Base-by-base conservation (phyloP, 495 filamentous ascomycete genomes). In the Penicillium crystallinum region DNA sequence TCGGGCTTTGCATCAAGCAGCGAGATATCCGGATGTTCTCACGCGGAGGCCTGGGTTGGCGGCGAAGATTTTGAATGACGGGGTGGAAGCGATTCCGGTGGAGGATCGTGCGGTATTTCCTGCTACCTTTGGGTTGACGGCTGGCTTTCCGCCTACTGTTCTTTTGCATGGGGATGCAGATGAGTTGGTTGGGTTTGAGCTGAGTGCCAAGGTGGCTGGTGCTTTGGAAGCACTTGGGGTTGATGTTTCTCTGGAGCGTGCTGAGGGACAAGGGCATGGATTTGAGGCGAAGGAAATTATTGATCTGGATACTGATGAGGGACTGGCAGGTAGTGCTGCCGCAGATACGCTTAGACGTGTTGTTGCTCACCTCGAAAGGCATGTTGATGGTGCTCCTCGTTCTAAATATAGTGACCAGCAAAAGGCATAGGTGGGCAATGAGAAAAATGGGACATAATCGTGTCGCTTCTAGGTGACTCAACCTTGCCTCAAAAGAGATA, bases 131-230 rank as follows among this genome's bases (percentile, higher is more conserved):
- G 41, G 33, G 6, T 29, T 53, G 33, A 46, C 1, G 4, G 2
- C 14, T 3, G 22, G 14, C 2, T 46, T 53, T 15, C 50, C 50
- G 22, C 50, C 50, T 11, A 53, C 41, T 14, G 34, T 53, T 30
- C 21, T 53, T n/a, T 30, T 53, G 33, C 50, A 53, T 37, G 50
- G 50, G 2, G 34, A 45, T 38, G 12, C 17, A 4, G 50, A 53
- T 39, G 41, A 14, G 9, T n/a, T 53, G 33, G 50, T 53, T 27
- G 50, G 29, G 11, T 46, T 22, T 46, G 50, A 53, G 5, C 19
- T 45, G 41, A 53, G 50, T 31, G 15, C 33, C n/a, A 6, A 4
- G 2, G 50, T 39, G 2, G 50, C 50, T 36, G 50, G 21, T 2
- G 31, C 27, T 15, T 37, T 53, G 41, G 27, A 45, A 10, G 3